Evolutionary conservation across 306 rosid genomes (phyloP), one percentile per base, ranked within the genome.

Genomic region (Coriaria nepalensis): DNA sequence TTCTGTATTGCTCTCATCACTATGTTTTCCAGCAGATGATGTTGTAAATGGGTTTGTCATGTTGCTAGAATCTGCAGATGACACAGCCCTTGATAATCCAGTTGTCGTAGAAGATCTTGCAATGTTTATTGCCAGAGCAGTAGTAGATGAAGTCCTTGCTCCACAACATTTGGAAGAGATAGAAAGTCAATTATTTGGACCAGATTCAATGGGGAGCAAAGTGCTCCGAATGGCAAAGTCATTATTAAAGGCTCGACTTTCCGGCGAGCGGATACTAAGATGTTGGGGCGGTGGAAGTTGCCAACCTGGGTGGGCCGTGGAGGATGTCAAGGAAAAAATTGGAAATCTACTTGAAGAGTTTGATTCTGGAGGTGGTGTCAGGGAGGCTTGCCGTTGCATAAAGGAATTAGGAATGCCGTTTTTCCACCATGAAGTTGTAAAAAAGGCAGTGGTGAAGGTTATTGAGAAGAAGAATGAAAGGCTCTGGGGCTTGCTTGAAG

Each of bases 231-330:
- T 81, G 93, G 71, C 76, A 0, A 78, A 62, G 58, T 69, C 93
- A 56, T 64, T 73, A 48, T 75, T 81, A 7, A 72, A 78, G 48
- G 93, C 83, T 6, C 64, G 72, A 20, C 76, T 74, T 6, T 72
- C 93, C 0, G 93, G 93, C 8, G 86, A 81, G 62, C 44, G 86
- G 33, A 78, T 81, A 42, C 44, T 78, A 40, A 72, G 93, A 51
- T 81, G 86, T 65, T 81, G 93, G 93, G 93, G 93, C 9, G 93
- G 86, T 0, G 86, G 86, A 42, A 66, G 77, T 48, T 71, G 82
- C 46, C 59, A 65, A 43, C 73, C 72, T 4, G 93, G 93, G 35
- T 81, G 82, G 82, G 86, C 72, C 4, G 69, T 81, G 32, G 86
- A 72, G 43, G 86, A 81, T 69, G 82, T 78, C 8, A 78, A 78